Evolutionary conservation across 2,329 filamentous ascomycete species (phyloP).

Genomic region (Colletotrichum musae): DNA sequence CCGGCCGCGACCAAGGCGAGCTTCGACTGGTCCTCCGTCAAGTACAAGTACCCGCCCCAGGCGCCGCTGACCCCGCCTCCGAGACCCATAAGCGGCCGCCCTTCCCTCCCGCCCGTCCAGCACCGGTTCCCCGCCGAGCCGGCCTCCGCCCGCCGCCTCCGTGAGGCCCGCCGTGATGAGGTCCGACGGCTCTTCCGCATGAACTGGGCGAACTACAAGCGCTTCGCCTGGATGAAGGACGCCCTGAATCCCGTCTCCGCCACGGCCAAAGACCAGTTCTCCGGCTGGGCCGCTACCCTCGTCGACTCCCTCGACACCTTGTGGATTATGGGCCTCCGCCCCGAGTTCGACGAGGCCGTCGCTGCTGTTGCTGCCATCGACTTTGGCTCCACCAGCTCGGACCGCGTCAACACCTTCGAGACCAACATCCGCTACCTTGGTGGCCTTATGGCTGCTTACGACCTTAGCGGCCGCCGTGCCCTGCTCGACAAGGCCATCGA

Average conservation of each 20-base stretch:
- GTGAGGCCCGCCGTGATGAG: slow-evolving; percentile 52
- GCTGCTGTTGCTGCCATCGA: slow-evolving; percentile 62
- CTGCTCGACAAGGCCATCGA: slow-evolving; percentile 74
- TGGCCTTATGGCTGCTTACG: slow-evolving; percentile 77
- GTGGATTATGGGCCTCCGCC: slow-evolving; percentile 68
- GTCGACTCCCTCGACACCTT: slow-evolving; percentile 65
- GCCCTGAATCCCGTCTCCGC: slow-evolving; percentile 60
- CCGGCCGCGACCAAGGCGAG: slow-evolving; percentile 45
- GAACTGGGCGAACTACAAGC: slow-evolving; percentile 60
- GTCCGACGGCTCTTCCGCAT: slow-evolving; percentile 52
- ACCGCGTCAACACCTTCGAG: slow-evolving; percentile 74
- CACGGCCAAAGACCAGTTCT: slow-evolving; percentile 56
- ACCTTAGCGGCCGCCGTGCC: slow-evolving; percentile 69
- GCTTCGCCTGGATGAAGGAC: slow-evolving; percentile 62
- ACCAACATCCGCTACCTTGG: slow-evolving; percentile 81
- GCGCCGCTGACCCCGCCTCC: slow-evolving; percentile 46
- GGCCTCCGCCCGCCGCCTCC: slow-evolving; percentile 42
- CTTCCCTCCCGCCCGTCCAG: slow-evolving; percentile 53
- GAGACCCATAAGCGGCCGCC: slow-evolving; percentile 19
- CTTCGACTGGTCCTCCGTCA: slow-evolving; percentile 55
- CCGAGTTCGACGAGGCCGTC: slow-evolving; percentile 65
- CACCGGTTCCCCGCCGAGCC: slow-evolving; percentile 49
- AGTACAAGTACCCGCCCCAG: slow-evolving; percentile 46
- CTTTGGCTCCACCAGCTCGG: slow-evolving; percentile 56
- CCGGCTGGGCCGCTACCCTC: slow-evolving; percentile 63